Conservation (phyloP, 2,329 filamentous ascomycete species). For the Decorospora gaudefroyi region DNA sequence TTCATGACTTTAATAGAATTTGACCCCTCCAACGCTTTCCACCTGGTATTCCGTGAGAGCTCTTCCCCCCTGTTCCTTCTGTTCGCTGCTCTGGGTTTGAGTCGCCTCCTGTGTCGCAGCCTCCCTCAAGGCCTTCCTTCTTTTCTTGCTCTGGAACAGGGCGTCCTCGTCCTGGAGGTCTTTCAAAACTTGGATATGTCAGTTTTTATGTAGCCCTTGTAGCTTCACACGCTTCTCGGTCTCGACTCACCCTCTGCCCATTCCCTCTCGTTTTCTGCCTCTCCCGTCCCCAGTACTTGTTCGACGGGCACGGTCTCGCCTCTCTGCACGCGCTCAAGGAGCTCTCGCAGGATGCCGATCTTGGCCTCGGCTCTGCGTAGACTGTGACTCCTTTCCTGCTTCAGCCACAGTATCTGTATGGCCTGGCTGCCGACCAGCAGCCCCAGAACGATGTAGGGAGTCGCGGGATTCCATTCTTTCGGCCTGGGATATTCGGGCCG, state of each 20-base stretch:
- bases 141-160: slow-evolving; percentile 54
- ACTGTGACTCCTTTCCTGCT: slow-evolving; percentile 73
- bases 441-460: slow-evolving; percentile 68
- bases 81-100: slow-evolving; percentile 19
- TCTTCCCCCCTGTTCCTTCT: slow-evolving; percentile 41
- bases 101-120: slow-evolving; percentile 19
- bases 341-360: slow-evolving; percentile 74
- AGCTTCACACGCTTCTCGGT: not conserved
- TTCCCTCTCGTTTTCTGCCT: slow-evolving; percentile 73
- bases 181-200: slow-evolving; percentile 58
- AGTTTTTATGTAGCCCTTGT: slow-evolving; percentile 11
- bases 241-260: slow-evolving; percentile 78
- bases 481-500: slow-evolving; percentile 17
- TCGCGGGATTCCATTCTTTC: slow-evolving; percentile 59
- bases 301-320: slow-evolving; percentile 69
- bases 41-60: slow-evolving; percentile 23
- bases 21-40: slow-evolving; percentile 39
- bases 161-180: slow-evolving; percentile 69
- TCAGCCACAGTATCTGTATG: slow-evolving; percentile 85
- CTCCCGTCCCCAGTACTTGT: slow-evolving; percentile 75
- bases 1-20: slow-evolving; percentile 29
- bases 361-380: slow-evolving; percentile 77
- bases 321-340: slow-evolving; percentile 57
- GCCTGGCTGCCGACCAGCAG: slow-evolving; percentile 92
- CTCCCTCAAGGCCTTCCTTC: slow-evolving; percentile 32